Percentiles rank a stretch among this genome's conserved stretches.
phyloP scores from a whole-genome alignment of 176 grass and related monocot species.

The Zoysia japonica region DNA sequence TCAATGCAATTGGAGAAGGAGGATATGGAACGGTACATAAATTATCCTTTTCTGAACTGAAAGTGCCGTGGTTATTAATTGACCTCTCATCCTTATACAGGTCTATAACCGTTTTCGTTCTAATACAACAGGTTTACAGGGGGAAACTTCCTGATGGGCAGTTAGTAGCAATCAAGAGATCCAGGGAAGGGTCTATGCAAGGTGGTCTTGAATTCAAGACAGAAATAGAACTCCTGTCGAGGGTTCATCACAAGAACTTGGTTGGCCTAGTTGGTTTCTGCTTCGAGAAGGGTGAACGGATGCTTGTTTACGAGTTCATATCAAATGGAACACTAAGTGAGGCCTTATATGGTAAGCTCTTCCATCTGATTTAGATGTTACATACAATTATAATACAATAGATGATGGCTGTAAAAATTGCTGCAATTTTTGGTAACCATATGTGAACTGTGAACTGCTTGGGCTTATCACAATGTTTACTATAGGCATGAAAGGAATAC shows the following conservation, averaged over 20 bases:
- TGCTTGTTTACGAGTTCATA: constrained; percentile 87
- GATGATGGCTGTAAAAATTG: neutral
- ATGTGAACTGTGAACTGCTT: constrained; percentile 9
- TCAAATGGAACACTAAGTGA: constrained; percentile 71
- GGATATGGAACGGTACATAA: constrained; percentile 79
- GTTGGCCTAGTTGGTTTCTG: constrained; percentile 87
- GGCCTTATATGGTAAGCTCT: constrained; percentile 60
- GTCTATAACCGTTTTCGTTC: constrained; percentile 2
- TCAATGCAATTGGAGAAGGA: constrained; percentile 73
- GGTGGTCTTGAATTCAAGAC: constrained; percentile 89
- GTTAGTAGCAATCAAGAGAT: constrained; percentile 85
- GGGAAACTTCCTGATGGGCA: constrained; percentile 65
- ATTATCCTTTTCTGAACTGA: neutral
- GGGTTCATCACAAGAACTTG: constrained; percentile 92
- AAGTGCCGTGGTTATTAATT: neutral
- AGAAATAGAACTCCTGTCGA: constrained; percentile 87
- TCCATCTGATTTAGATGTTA: neutral
- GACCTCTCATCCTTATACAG: constrained; percentile 23
- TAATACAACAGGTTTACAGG: constrained; percentile 66
- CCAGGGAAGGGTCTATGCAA: constrained; percentile 74
- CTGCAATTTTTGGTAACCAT: neutral
- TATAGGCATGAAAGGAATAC: constrained; percentile 69
- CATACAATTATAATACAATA: neutral
- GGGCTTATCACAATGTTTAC: constrained; percentile 12
- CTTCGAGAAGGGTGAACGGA: constrained; percentile 81